These are phyloP conservation scores for Candida dubliniensis DNA, from an alignment of 1,139 yeast genomes.

Conservation along the genomic window DNA sequence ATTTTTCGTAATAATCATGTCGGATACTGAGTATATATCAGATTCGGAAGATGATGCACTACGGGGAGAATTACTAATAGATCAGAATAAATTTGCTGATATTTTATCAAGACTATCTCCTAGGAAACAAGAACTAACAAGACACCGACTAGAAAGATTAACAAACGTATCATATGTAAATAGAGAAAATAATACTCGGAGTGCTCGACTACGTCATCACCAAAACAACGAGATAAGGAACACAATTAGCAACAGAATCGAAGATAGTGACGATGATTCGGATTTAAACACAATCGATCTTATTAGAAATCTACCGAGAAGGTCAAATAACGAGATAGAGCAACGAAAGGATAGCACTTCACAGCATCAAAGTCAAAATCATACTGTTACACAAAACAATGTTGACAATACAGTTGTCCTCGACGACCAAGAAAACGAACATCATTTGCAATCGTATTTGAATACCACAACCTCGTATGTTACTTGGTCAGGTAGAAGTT, in stretches of 20 bases:
- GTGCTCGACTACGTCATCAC: too few species aligned
- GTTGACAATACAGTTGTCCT: neutral
- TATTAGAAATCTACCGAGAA: conserved; percentile 2
- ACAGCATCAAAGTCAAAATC: too few species aligned
- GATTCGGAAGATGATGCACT: conserved; percentile 19
- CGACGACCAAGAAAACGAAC: conserved; percentile 14
- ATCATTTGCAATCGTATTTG: conserved; percentile 15
- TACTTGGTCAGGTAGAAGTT: conserved; percentile 27
- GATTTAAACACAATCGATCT: conserved; percentile 7
- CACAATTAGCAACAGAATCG: conserved; percentile 4
- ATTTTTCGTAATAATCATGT: conserved; percentile 2
- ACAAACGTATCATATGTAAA: conserved; percentile 1
- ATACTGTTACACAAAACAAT: too few species aligned
- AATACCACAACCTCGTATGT: conserved; percentile 10
- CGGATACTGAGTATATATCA: conserved; percentile 18
- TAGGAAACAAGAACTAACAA: conserved; percentile 3
- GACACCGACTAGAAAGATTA: conserved; percentile 1
- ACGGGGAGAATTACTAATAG: conserved; percentile 5
- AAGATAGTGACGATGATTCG: conserved; percentile 9
- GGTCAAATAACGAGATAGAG: neutral
- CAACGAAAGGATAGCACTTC: neutral
- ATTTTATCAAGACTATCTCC: conserved; percentile 11
- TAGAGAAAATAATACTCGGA: neutral
- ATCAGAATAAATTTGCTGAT: conserved; percentile 4
- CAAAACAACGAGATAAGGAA: neutral